Evolutionary conservation across 2,329 filamentous ascomycete species (phyloP).

Genomic region (Scedosporium boydii): DNA sequence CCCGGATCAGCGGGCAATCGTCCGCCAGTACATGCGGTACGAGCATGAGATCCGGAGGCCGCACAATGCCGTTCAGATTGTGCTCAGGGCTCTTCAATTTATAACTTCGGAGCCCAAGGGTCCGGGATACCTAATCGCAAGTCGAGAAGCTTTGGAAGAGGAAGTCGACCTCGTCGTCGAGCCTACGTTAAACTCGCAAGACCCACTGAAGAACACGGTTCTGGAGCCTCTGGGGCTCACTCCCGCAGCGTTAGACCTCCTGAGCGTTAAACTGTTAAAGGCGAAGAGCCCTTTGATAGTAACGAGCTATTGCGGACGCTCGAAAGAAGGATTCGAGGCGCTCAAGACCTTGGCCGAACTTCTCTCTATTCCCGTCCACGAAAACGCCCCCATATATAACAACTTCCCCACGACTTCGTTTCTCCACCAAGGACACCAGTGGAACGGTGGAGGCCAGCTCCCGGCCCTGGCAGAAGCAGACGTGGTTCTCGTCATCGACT

Average conservation of each 20-base stretch:
- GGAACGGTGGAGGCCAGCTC: conserved; percentile 13
- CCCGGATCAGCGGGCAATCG: conserved; percentile 29
- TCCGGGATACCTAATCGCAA: conserved; percentile 16
- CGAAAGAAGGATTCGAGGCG: conserved; percentile 8
- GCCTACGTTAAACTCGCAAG: conserved; percentile 7
- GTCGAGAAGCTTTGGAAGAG: conserved; percentile 16
- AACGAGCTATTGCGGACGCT: conserved; percentile 11
- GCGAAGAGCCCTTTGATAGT: conserved; percentile 11
- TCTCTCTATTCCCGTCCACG: conserved; percentile 29
- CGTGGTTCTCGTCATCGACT: conserved; percentile 55
- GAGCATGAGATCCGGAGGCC: conserved; percentile 18
- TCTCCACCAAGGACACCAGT: conserved; percentile 12
- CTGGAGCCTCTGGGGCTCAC: conserved; percentile 8
- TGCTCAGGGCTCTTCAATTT: conserved; percentile 18
- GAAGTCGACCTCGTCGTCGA: conserved; percentile 8
- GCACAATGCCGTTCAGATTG: conserved; percentile 17
- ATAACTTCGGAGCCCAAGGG: conserved; percentile 17
- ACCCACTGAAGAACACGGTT: conserved; percentile 4
- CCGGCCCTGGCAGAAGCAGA: conserved; percentile 46
- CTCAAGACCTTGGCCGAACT: conserved; percentile 11
- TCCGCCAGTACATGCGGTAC: conserved; percentile 20
- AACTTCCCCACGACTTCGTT: conserved; percentile 15
- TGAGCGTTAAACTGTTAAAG: conserved; percentile 1
- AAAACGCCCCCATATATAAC: conserved; percentile 38
- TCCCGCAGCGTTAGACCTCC: conserved; percentile 5